Evolutionary conservation across 2,329 filamentous ascomycete genomes (phyloP).

Genomic region (Colletotrichum eleusines): DNA sequence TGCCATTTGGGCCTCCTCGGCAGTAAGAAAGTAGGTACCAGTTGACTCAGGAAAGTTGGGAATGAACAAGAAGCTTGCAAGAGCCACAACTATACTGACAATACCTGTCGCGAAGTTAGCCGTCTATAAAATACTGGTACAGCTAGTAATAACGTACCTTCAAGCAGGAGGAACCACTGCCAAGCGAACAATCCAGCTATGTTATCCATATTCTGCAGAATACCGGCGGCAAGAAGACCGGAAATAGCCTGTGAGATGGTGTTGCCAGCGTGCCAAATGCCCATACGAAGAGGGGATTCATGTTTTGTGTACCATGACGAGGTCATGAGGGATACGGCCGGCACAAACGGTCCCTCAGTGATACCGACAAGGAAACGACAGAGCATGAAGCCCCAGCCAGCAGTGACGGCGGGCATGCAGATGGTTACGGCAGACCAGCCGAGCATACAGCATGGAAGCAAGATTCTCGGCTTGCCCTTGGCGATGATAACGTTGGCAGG

Average conservation of each 20-base stretch:
- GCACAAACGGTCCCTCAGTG: constrained; percentile 57
- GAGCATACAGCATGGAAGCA: constrained; percentile 55
- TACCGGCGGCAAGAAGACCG: constrained; percentile 57
- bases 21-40: constrained; percentile 49
- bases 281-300: constrained; percentile 58
- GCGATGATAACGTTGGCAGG: constrained; percentile 61
- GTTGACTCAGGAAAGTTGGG: constrained; percentile 54
- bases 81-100: constrained; percentile 49
- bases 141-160: constrained; percentile 37
- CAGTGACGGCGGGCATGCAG: constrained; percentile 56
- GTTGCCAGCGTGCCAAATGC: constrained; percentile 59
- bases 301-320: constrained; percentile 62
- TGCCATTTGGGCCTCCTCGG: constrained; percentile 55
- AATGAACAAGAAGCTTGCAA: constrained; percentile 51
- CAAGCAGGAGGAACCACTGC: constrained; percentile 59
- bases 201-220: constrained; percentile 58
- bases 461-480: constrained; percentile 51
- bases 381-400: constrained; percentile 47
- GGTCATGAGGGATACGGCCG: constrained; percentile 59
- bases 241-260: constrained; percentile 59
- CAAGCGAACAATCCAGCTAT: constrained; percentile 51
- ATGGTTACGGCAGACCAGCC: constrained; percentile 58
- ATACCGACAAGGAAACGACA: constrained; percentile 50
- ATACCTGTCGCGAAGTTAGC: constrained; percentile 43
- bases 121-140: background rate